Evolutionary conservation across 257 asterid species (phyloP).

Genomic region (Vinca minor): DNA sequence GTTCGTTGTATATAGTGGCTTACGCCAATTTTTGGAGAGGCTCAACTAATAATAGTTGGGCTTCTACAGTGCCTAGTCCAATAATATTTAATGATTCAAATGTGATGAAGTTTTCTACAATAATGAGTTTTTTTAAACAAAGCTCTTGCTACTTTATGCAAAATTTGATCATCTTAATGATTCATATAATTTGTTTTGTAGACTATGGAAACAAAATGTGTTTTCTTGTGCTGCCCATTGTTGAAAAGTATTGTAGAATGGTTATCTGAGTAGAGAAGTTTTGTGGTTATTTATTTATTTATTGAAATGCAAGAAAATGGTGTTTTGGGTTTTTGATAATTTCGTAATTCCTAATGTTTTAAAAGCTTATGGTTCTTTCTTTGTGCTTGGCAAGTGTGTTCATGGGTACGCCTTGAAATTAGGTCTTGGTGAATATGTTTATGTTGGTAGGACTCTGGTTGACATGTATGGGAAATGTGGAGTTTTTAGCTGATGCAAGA

Average conservation of each 20-base stretch:
- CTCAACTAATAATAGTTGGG: too few relatives aligned
- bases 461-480: constrained; percentile 35
- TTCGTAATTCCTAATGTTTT: constrained; percentile 26
- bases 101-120: constrained; percentile 18
- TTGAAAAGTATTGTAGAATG: constrained; percentile 22
- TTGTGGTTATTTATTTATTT: constrained; percentile 18
- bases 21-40: too few relatives aligned
- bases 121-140: constrained; percentile 27
- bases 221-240: constrained; percentile 32
- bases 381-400: constrained; percentile 23
- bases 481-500: constrained; percentile 19
- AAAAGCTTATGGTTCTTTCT: constrained; percentile 28
- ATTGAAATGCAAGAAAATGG: constrained; percentile 27
- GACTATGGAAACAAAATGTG: constrained; percentile 18
- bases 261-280: constrained; percentile 16
- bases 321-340: constrained; percentile 21
- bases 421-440: constrained; percentile 19
- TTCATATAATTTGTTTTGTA: constrained; percentile 16
- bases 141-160: constrained; percentile 23
- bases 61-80: constrained; percentile 25
- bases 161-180: constrained; percentile 22
- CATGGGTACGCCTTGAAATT: constrained; percentile 26
- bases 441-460: constrained; percentile 26
- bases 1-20: too few relatives aligned
- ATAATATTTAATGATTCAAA: too few relatives aligned